Percentiles rank a stretch among this genome's conserved stretches.
Conservation (phyloP, 1,139 yeast genomes). For the Taiozyma onychis region DNA sequence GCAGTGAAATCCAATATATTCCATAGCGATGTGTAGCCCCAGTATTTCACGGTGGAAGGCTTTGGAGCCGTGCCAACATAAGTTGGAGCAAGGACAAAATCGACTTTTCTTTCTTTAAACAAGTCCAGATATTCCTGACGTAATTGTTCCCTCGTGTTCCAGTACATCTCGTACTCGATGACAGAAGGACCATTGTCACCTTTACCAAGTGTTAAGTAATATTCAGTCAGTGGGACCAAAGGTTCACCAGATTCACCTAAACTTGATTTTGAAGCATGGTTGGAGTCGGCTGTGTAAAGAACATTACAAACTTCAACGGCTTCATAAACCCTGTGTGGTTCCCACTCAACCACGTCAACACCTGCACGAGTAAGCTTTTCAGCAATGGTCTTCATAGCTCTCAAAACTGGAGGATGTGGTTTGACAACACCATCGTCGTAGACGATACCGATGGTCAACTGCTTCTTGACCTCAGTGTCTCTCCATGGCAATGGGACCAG, state of each 20-base stretch:
- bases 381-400: conserved; percentile 39
- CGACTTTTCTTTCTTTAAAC: conserved; percentile 51
- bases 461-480: conserved; percentile 37
- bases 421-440: conserved; percentile 42
- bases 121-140: conserved; percentile 49
- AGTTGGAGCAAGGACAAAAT: conserved; percentile 63
- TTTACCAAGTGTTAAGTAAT: conserved; percentile 52
- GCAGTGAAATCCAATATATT: conserved; percentile 61
- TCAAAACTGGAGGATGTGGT: conserved; percentile 52
- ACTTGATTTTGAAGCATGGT: conserved; percentile 44
- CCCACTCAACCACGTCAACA: conserved; percentile 41
- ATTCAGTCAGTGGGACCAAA: conserved; percentile 49
- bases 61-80: conserved; percentile 71
- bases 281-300: conserved; percentile 49
- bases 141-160: conserved; percentile 44
- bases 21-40: conserved; percentile 74
- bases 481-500: conserved; percentile 54
- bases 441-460: conserved; percentile 38
- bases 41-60: conserved; percentile 57
- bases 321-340: conserved; percentile 44
- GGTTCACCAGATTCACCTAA: conserved; percentile 65
- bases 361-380: conserved; percentile 37
- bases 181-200: conserved; percentile 42
- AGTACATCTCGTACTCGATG: conserved; percentile 44
- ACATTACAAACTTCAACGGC: conserved; percentile 45